These are phyloP conservation scores for Triticum urartu DNA, from an alignment of 176 grass and related monocot species.

Conservation along the genomic window DNA sequence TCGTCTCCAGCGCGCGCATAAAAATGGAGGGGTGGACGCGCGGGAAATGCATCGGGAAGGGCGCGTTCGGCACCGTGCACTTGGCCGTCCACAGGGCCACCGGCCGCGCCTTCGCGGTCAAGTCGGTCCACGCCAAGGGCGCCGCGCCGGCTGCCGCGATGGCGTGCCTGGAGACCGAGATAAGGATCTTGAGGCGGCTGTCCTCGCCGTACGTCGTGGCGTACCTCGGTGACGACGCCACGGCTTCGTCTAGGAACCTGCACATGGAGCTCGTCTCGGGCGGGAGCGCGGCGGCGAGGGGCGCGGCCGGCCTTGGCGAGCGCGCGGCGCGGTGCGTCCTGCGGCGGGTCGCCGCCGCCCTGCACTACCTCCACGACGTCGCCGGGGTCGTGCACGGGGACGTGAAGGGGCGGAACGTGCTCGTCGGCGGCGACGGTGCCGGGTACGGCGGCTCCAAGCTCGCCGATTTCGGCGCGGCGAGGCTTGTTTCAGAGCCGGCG, in stretches of 20 bases:
- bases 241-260: conserved; percentile 47
- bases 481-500: conserved; percentile 21
- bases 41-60: conserved; percentile 69
- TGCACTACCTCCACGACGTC: conserved; percentile 68
- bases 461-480: conserved; percentile 71
- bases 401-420: conserved; percentile 82
- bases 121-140: conserved; percentile 48
- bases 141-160: conserved; percentile 26
- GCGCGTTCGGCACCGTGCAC: conserved; percentile 74
- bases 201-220: conserved; percentile 73
- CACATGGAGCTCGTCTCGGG: conserved; percentile 80
- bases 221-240: conserved; percentile 64
- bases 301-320: conserved; percentile 36
- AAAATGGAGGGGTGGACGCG: conserved; percentile 41
- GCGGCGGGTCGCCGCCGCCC: conserved; percentile 46
- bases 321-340: conserved; percentile 41
- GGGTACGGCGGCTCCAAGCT: conserved; percentile 47
- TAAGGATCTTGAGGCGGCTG: conserved; percentile 57
- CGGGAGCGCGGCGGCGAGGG: conserved; percentile 34
- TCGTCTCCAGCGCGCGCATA: background rate
- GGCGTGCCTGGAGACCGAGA: conserved; percentile 78
- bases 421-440: conserved; percentile 22
- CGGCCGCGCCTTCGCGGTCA: conserved; percentile 68
- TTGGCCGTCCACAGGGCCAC: conserved; percentile 49
- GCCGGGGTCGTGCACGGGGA: conserved; percentile 86